Percentiles rank a stretch among this genome's conserved stretches.
Evolutionary conservation across 202 grass and related monocot genomes (phyloP).

Genomic region (Carex sylvatica): DNA sequence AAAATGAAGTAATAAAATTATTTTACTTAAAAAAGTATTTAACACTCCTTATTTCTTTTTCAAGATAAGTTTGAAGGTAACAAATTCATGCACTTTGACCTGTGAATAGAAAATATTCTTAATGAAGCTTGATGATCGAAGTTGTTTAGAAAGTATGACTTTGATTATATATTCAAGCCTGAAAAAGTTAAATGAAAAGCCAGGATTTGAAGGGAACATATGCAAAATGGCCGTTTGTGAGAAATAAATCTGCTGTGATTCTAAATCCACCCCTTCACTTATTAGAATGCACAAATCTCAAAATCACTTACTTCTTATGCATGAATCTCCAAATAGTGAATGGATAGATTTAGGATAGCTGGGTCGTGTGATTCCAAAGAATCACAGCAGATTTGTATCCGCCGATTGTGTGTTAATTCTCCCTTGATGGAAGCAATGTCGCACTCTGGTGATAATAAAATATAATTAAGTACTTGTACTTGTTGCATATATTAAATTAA

Average conservation of each 20-base stretch:
- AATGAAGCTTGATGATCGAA: not conserved
- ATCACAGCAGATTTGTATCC: too few species aligned
- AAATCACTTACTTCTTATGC: too few species aligned
- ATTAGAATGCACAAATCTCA: too few species aligned
- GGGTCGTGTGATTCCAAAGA: too few species aligned
- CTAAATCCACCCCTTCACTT: too few species aligned
- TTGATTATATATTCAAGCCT: not conserved
- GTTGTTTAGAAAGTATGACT: not conserved
- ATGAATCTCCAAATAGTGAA: too few species aligned
- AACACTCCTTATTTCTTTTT: too few species aligned
- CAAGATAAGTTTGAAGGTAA: not conserved
- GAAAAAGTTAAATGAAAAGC: not conserved
- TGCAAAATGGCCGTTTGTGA: not conserved
- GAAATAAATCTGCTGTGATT: too few species aligned
- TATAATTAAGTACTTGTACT: not conserved
- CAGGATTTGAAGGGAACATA: not conserved
- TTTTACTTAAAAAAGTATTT: too few species aligned
- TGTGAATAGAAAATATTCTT: not conserved
- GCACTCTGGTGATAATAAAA: not conserved
- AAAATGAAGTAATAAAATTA: too few species aligned
- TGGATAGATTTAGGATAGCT: too few species aligned
- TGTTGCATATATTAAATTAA: constrained; percentile 10
- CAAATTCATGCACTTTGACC: not conserved
- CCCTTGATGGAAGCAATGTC: not conserved
- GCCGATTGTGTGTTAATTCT: not conserved